Conservation (phyloP, 2,329 filamentous ascomycete genomes). For the Didymella exigua region DNA sequence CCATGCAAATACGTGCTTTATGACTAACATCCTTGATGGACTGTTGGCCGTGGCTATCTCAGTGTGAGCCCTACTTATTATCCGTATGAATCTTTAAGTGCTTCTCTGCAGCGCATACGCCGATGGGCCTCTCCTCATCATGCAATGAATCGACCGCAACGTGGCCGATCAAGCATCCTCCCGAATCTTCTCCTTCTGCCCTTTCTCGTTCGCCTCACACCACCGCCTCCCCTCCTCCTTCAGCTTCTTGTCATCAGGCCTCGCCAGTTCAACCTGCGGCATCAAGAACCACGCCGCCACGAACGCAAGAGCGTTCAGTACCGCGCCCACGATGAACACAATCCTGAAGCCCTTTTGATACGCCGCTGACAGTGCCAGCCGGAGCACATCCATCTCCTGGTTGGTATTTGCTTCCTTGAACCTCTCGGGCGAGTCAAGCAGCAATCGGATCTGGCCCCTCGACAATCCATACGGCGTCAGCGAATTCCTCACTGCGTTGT, state of each 20-base stretch:
- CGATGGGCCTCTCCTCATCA: background rate
- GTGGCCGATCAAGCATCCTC: background rate
- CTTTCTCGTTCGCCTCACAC: conserved; percentile 11
- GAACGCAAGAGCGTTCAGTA: conserved; percentile 23
- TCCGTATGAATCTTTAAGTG: no score
- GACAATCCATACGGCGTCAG: conserved; percentile 18
- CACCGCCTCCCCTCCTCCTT: conserved; percentile 26
- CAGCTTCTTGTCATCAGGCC: conserved; percentile 25
- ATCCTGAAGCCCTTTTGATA: conserved; percentile 27
- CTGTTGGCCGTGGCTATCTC: no score
- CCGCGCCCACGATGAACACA: conserved; percentile 26
- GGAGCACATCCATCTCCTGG: conserved; percentile 14
- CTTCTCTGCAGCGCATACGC: background rate
- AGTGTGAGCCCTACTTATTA: no score
- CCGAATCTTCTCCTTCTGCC: background rate
- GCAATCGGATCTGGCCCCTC: conserved; percentile 16
- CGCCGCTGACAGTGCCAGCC: conserved; percentile 14
- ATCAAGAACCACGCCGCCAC: conserved; percentile 26
- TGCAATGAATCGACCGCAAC: background rate
- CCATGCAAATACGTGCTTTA: background rate
- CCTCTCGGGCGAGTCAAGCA: conserved; percentile 22
- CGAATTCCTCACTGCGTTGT: conserved; percentile 22
- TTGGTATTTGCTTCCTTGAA: conserved; percentile 13
- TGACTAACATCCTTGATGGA: background rate
- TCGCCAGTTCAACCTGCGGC: conserved; percentile 24